Percentiles rank a stretch among this genome's conserved stretches.
Evolutionary conservation across 768 basidiomycete genomes (phyloP).

Genomic region (Sporobolomyces phaffii): DNA sequence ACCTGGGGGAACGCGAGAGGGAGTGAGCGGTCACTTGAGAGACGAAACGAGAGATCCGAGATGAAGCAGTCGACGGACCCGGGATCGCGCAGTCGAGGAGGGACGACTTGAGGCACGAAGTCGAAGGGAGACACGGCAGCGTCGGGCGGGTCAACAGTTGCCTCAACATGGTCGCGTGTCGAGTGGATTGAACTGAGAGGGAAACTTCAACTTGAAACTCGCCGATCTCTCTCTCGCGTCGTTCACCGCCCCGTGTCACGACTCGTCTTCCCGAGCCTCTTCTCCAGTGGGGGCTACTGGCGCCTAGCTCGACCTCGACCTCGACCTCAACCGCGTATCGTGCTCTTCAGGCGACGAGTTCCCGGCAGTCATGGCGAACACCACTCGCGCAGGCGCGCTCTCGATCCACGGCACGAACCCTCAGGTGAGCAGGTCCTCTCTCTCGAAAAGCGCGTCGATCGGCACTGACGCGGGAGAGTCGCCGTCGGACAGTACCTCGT

Average conservation of each 20-base stretch:
- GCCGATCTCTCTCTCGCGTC: background rate
- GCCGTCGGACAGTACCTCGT: constrained; percentile 54
- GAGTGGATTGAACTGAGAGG: background rate
- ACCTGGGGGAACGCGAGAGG: background rate
- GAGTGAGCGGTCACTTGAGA: background rate
- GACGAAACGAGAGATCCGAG: background rate
- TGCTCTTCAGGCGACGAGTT: no score
- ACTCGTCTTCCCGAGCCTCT: no score
- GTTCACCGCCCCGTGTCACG: background rate
- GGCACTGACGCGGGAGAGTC: background rate
- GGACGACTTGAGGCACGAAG: constrained; percentile 21
- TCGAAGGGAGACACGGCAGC: constrained; percentile 18
- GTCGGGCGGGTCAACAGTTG: constrained; percentile 11
- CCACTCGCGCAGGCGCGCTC: constrained; percentile 75
- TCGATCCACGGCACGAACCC: constrained; percentile 97
- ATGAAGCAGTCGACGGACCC: no score
- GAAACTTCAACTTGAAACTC: background rate
- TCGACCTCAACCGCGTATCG: background rate
- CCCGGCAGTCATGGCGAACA: constrained; percentile 96
- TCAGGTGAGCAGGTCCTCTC: constrained; percentile 57
- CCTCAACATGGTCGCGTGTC: constrained; percentile 8
- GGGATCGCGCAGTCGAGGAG: constrained; percentile 17
- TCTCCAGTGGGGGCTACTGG: no score
- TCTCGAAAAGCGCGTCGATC: background rate
- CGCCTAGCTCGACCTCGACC: no score